Percentiles rank a stretch among this genome's conserved stretches.
Conservation (phyloP, 2,329 filamentous ascomycete species). For the Ophiosphaerella korrae region DNA sequence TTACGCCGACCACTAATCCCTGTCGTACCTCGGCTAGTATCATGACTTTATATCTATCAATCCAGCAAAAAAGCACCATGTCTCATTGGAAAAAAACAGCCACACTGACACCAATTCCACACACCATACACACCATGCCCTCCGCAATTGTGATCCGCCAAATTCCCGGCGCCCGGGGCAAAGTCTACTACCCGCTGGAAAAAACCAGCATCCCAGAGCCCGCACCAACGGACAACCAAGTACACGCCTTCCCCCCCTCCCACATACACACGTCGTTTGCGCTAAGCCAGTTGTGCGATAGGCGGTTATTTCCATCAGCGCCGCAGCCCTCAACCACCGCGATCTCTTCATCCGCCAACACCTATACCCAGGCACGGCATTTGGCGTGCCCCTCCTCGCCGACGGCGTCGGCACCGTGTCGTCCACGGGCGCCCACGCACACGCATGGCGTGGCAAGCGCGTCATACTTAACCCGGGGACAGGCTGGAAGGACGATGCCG, state of each 20-base stretch:
- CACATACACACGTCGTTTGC: neutral
- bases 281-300: constrained; percentile 55
- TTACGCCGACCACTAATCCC: constrained; percentile 7
- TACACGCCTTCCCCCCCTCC: constrained; percentile 8
- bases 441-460: constrained; percentile 64
- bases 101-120: neutral
- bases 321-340: constrained; percentile 89
- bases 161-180: constrained; percentile 79
- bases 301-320: constrained; percentile 75
- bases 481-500: constrained; percentile 74
- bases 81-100: neutral
- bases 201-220: constrained; percentile 37
- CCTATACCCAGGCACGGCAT: constrained; percentile 85
- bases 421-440: constrained; percentile 62
- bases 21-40: constrained; percentile 8
- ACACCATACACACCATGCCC: constrained; percentile 51
- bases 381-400: constrained; percentile 76
- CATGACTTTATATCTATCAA: too few species aligned
- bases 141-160: constrained; percentile 68
- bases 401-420: constrained; percentile 82
- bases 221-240: constrained; percentile 39
- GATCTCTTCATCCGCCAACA: constrained; percentile 94
- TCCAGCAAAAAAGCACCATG: neutral
- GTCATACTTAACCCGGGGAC: constrained; percentile 80
- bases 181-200: constrained; percentile 77